Evolutionary conservation across 257 asterid species (phyloP).

Genomic region (Dorcoceras hygrometricum): DNA sequence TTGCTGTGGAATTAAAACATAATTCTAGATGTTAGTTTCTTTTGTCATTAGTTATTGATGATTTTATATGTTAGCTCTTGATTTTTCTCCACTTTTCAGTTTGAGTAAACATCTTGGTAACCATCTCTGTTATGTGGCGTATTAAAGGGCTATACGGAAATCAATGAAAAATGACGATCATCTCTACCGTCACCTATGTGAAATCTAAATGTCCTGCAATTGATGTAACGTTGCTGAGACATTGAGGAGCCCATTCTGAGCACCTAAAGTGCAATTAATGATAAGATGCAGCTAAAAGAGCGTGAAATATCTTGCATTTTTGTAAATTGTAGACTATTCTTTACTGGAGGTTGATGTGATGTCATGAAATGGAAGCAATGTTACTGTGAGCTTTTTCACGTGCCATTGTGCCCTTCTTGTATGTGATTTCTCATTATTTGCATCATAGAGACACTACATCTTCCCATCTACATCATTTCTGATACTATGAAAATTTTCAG

Average conservation of each 20-base stretch:
- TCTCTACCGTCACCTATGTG: not conserved
- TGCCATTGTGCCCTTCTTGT: not conserved
- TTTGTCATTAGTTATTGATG: not conserved
- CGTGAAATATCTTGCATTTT: conserved; percentile 1
- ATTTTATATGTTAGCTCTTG: not conserved
- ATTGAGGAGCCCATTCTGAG: conserved; percentile 6
- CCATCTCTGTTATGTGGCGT: not conserved
- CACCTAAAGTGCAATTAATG: conserved; percentile 9
- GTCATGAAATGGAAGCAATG: not conserved
- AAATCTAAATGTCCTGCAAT: too few species aligned
- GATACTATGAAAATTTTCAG: not conserved
- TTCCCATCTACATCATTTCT: not conserved
- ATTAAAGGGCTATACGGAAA: not conserved
- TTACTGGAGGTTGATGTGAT: conserved; percentile 12
- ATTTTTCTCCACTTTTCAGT: not conserved
- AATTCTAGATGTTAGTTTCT: not conserved
- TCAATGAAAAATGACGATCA: too few species aligned
- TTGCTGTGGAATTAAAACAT: not conserved
- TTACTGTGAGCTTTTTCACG: not conserved
- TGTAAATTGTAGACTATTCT: not conserved
- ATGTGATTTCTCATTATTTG: too few species aligned
- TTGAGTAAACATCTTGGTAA: not conserved
- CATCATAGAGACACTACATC: not conserved
- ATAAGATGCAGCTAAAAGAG: conserved; percentile 11
- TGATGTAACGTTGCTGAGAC: conserved; percentile 4